Evolutionary conservation across 495 filamentous ascomycete species (phyloP).

Genomic region (Endocarpon pusillum): DNA sequence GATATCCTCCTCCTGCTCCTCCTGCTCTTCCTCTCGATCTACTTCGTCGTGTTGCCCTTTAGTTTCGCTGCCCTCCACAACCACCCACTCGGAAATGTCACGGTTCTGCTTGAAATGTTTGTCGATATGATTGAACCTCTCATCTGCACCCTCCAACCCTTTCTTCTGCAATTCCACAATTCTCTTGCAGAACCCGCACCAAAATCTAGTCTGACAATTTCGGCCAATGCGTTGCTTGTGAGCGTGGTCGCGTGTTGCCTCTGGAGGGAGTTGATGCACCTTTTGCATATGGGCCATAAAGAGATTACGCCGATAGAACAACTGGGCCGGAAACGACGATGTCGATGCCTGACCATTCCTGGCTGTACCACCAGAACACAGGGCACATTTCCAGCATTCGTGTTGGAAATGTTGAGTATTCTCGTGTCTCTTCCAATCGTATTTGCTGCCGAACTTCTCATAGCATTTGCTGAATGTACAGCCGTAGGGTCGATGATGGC

Average conservation of each 20-base stretch:
- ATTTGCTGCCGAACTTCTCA: slow-evolving; percentile 78
- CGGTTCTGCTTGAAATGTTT: too few relatives aligned
- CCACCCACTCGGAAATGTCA: too few relatives aligned
- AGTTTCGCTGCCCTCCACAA: too few relatives aligned
- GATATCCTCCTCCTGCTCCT: too few relatives aligned
- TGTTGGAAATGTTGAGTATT: slow-evolving; percentile 66
- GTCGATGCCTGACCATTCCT: slow-evolving; percentile 11
- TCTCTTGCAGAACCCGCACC: slow-evolving; percentile 73
- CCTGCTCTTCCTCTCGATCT: too few relatives aligned
- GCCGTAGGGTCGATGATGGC: slow-evolving; percentile 73
- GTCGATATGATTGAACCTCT: slow-evolving; percentile 79
- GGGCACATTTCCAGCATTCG: slow-evolving; percentile 61
- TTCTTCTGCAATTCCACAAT: slow-evolving; percentile 37
- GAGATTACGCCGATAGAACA: slow-evolving; percentile 42
- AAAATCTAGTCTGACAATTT: slow-evolving; percentile 55
- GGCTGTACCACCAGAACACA: slow-evolving; percentile 11
- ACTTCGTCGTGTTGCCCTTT: too few relatives aligned
- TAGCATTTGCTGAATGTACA: slow-evolving; percentile 63
- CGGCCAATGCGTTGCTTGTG: slow-evolving; percentile 42
- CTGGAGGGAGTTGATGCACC: slow-evolving; percentile 34
- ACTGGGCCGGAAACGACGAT: slow-evolving; percentile 31
- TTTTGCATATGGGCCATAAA: slow-evolving; percentile 43
- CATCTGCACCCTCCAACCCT: slow-evolving; percentile 45
- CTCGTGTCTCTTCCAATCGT: slow-evolving; percentile 95
- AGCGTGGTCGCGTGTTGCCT: slow-evolving; percentile 17